Evolutionary conservation across 2,329 filamentous ascomycete species (phyloP), one percentile per base, ranked within the genome.

Genomic region (Esteya vermicola): DNA sequence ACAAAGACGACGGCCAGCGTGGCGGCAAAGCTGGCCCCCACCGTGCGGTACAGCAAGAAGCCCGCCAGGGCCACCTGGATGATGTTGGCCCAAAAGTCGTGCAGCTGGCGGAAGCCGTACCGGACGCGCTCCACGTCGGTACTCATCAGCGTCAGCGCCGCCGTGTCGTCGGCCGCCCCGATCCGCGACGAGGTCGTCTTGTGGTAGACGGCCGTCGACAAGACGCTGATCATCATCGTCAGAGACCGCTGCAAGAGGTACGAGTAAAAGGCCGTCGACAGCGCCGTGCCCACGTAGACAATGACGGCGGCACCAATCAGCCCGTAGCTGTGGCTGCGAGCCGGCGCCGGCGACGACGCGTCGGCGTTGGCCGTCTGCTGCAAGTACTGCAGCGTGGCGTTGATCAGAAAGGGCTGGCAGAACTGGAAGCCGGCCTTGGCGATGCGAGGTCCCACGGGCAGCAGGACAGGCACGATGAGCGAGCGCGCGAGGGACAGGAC

Each of bases 291-390:
- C 0, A 46, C 20, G 43, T 65, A 68, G 4, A 64, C 57, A 3
- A 65, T 37, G 1, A 57, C 45, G 0, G 53, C 52, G 4, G 61
- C 63, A 2, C 57, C 64, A 9, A 68, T 62, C 6, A 66, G 53
- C 0, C 63, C 63, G 42, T 63, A 65, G 2, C 61, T 56, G 13
- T 51, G 41, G 25, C 54, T 58, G 1, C 47, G 43, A 10, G 28
- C 14, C 4, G 28, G 28, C n/a, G n/a, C n/a, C n/a, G 9, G 10
- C 28, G 10, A 31, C 9, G n/a, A 6, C 28, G 28, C 44, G 40
- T 0, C 37, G 18, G 12, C 28, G 4, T 36, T 37, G 8, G 36
- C 19, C 0, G 46, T 42, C 8, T 49, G 42, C 2, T 56, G 47
- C 4, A 62, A 47, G 30, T 53, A 54, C 12, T 46, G 4, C 0